Conservation (phyloP, 2,329 filamentous ascomycete genomes). For the Ophiostoma sp. region DNA sequence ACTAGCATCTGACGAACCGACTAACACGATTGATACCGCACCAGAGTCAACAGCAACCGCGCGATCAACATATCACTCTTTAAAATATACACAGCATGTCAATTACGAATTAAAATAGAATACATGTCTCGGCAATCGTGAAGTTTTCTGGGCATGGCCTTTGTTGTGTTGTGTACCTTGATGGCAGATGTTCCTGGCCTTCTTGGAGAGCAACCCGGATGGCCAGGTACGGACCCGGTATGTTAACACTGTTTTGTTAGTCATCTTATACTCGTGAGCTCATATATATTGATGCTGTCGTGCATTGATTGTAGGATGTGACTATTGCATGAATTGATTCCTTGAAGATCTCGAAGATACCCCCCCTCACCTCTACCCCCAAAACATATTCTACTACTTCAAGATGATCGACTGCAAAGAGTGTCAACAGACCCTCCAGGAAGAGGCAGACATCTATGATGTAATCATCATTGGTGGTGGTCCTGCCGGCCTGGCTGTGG, state of each 20-base stretch:
- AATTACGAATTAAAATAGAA: neutral
- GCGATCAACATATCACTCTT: neutral
- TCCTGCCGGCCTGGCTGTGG: slow-evolving; percentile 62
- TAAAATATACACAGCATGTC: neutral
- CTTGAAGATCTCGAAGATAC: neutral
- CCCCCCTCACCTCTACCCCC: neutral
- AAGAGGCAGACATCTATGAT: neutral
- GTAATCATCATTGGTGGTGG: neutral
- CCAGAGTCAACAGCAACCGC: neutral
- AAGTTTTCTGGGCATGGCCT: neutral
- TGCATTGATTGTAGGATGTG: neutral
- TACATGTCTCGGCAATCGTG: neutral
- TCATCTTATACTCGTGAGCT: neutral
- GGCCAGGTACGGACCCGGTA: neutral
- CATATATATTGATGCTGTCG: neutral
- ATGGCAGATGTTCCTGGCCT: slow-evolving; percentile 6
- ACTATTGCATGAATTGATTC: neutral
- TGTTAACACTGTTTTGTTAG: neutral
- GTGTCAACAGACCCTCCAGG: neutral
- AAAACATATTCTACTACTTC: neutral
- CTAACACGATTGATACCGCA: neutral
- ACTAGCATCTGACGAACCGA: neutral
- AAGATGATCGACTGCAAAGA: slow-evolving; percentile 3
- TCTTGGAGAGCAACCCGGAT: neutral
- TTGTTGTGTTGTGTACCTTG: slow-evolving; percentile 8